Evolutionary conservation across 768 basidiomycete genomes (phyloP), one percentile per base, ranked within the genome.

Genomic region (Lyophyllum decastes): DNA sequence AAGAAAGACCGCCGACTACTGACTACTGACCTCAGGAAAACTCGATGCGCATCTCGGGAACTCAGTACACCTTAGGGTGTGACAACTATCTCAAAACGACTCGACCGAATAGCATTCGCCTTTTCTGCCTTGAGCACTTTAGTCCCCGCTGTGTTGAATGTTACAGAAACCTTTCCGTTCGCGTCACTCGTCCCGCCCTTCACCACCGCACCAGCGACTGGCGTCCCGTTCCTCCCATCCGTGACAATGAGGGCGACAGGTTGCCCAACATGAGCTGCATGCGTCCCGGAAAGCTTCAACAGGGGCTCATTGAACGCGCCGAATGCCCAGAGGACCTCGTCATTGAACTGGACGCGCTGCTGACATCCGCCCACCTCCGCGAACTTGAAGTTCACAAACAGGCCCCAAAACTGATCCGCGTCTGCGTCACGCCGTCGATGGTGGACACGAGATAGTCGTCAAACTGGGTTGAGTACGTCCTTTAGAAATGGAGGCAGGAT

Each of bases 401-500:
- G 7, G 21, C 30, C 34, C 60, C 60, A 64, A 52, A 56, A 61
- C 33, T 74, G 1, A 52, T 55, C 73, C 3, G 56, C 0, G 73
- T 76, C 48, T 76, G 61, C 0, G 66, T 54, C 47, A 65, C 64
- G 6, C 66, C 66, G 2, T 49, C 76, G 51, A 80, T 79, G 34
- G 66, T 61, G 16, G 73, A 75, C 61, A 81, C 73, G 61, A 78
- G 69, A 57, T 70, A 77, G 65, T 80, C 80, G 61, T 80, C 78
- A 46, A 76, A 78, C 34, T 73, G 55, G 1, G 67, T 25, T 49
- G 55, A 66, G 57, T 70, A 78, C 3, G 69, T 68, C 19, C 78
- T 78, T 12, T 43, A 17, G 3, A 38, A 12, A 12, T 17, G 35
- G 14, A 11, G 16, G 35, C 35, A 16, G 14, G 14, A 19, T 46